These are phyloP conservation scores for Suhomyces anneliseae DNA, from an alignment of 1,139 yeast species.

Conservation along the genomic window DNA sequence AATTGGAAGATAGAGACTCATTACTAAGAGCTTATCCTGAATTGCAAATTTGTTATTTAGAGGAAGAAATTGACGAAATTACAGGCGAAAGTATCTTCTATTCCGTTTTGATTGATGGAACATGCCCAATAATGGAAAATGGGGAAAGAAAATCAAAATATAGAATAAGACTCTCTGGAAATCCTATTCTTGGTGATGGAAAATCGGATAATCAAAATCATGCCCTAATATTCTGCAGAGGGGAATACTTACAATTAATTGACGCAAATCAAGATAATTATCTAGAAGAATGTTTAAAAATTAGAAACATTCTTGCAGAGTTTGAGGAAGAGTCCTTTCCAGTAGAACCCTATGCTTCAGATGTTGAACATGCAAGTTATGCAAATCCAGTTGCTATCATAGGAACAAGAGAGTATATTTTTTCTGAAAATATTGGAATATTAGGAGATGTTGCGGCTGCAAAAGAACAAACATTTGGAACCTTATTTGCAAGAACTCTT, in stretches of 20 bases:
- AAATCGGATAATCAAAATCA: conserved; percentile 86
- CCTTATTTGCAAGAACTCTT: conserved; percentile 53
- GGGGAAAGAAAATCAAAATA: conserved; percentile 33
- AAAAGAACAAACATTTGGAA: conserved; percentile 59
- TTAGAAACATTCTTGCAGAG: conserved; percentile 53
- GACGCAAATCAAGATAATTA: conserved; percentile 91
- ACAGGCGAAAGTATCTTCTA: conserved; percentile 79
- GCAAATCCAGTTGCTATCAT: conserved; percentile 52
- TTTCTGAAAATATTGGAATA: conserved; percentile 54
- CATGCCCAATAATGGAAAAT: conserved; percentile 34
- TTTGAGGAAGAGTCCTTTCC: conserved; percentile 39
- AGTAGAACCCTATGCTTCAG: conserved; percentile 34
- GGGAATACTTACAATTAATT: conserved; percentile 83
- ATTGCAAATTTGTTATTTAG: conserved; percentile 44
- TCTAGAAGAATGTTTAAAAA: conserved; percentile 80
- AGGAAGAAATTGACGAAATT: conserved; percentile 33
- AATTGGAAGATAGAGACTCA: conserved; percentile 37
- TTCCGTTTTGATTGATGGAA: conserved; percentile 40
- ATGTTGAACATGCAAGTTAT: conserved; percentile 35
- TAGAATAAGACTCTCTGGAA: conserved; percentile 66
- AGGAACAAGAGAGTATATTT: conserved; percentile 56
- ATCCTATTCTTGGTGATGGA: conserved; percentile 89
- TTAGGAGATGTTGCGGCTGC: conserved; percentile 60
- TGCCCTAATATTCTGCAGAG: conserved; percentile 74
- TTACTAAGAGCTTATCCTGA: conserved; percentile 46